Percentiles rank a stretch among this genome's conserved stretches.
These are phyloP conservation scores for Fraxinus velutina DNA, from an alignment of 305 asterid genomes.

Conservation along the genomic window DNA sequence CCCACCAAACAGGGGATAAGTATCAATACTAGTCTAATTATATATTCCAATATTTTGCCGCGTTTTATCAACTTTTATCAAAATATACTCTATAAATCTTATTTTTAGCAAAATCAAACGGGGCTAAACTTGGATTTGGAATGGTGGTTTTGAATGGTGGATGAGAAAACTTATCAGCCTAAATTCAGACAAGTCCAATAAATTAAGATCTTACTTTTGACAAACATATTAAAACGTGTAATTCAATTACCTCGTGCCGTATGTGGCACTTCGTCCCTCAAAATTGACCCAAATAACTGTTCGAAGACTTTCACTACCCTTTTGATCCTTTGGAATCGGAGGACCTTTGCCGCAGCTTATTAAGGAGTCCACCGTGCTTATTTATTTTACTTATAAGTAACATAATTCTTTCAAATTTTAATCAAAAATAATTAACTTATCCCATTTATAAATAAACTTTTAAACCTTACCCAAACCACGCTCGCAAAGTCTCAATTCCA, in stretches of 20 bases:
- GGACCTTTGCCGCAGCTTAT: not conserved
- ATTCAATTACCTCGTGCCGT: not conserved
- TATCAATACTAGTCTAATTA: not conserved
- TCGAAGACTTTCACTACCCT: not conserved
- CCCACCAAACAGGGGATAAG: not conserved
- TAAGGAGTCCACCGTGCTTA: not conserved
- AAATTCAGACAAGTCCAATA: not conserved
- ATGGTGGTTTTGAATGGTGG: not conserved
- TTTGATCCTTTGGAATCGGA: not conserved
- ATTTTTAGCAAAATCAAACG: not conserved
- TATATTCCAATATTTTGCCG: not conserved
- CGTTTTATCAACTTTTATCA: not conserved
- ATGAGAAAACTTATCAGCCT: not conserved
- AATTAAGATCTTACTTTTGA: not conserved
- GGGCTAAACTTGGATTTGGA: not conserved
- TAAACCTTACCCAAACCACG: not conserved
- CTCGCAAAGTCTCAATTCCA: not conserved
- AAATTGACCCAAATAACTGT: not conserved
- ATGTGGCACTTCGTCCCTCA: not conserved
- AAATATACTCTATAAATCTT: not conserved
- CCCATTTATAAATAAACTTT: not conserved
- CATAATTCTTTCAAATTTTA: not conserved
- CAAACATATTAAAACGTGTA: not conserved
- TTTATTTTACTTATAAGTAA: not conserved
- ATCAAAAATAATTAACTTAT: not conserved